A percentile compares a stretch with the other conserved stretches of the same genome.
These are phyloP conservation scores for Tolypocladium sp. DNA, from an alignment of 2,329 filamentous ascomycete species.

Conservation along the genomic window DNA sequence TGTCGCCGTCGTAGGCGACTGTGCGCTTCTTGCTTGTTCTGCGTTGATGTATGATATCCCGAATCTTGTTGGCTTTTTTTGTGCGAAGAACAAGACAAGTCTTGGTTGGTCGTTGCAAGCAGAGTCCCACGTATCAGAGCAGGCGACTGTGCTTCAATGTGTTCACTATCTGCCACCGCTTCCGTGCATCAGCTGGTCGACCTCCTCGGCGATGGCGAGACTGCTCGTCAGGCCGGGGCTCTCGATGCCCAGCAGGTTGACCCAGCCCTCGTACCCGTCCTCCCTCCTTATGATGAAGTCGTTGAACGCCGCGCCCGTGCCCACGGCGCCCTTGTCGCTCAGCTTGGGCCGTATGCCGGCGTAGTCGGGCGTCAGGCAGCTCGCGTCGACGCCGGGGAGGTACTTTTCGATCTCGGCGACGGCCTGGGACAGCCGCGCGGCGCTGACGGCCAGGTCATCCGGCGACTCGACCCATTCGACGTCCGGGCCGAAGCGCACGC, in stretches of 20 bases:
- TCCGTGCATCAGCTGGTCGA: slow-evolving; percentile 43
- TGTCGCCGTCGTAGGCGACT: not conserved
- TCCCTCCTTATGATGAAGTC: slow-evolving; percentile 79
- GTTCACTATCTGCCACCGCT: not conserved
- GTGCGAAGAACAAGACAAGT: not conserved
- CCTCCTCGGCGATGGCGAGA: slow-evolving; percentile 76
- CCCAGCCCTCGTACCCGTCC: slow-evolving; percentile 69
- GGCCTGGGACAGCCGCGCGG: slow-evolving; percentile 53
- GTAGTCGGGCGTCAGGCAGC: slow-evolving; percentile 69
- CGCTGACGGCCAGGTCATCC: slow-evolving; percentile 59
- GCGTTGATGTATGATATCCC: slow-evolving; percentile 3
- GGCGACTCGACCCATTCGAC: slow-evolving; percentile 82
- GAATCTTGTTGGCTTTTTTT: slow-evolving; percentile 3
- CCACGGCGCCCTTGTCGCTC: slow-evolving; percentile 47
- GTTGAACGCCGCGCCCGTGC: slow-evolving; percentile 58
- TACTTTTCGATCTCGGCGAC: slow-evolving; percentile 69
- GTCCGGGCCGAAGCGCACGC: slow-evolving; percentile 87
- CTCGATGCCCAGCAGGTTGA: slow-evolving; percentile 89
- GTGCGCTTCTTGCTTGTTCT: not conserved
- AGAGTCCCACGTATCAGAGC: not conserved
- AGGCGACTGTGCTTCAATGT: not conserved
- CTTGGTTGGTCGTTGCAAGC: not conserved
- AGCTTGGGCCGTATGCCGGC: slow-evolving; percentile 89
- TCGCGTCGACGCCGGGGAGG: slow-evolving; percentile 61
- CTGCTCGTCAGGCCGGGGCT: slow-evolving; percentile 84